A percentile compares a stretch with the other conserved stretches of the same genome.
Evolutionary conservation across 192 early-diverging fungal species (phyloP).

Genomic region (Lobulomyces angularis): DNA sequence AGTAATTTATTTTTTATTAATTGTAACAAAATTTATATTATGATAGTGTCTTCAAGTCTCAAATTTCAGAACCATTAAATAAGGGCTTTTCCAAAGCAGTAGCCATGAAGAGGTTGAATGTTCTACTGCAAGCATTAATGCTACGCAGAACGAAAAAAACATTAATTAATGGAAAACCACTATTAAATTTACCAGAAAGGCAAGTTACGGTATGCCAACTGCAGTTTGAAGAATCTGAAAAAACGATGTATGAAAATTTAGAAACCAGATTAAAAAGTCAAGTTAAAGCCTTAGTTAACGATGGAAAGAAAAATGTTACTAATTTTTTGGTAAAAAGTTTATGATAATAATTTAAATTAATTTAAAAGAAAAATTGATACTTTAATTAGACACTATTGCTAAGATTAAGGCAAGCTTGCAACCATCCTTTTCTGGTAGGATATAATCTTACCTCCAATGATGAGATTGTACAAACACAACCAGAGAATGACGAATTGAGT

Average conservation of each 20-base stretch:
- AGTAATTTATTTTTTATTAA: no score
- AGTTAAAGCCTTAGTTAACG: no score
- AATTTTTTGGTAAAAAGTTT: no score
- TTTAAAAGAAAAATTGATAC: slow-evolving; percentile 19
- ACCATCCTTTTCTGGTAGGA: slow-evolving; percentile 21
- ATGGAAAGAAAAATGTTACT: no score
- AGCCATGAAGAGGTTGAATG: slow-evolving; percentile 43
- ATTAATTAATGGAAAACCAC: slow-evolving; percentile 46
- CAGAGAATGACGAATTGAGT: not conserved
- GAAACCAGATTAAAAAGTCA: slow-evolving; percentile 10
- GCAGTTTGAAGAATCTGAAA: slow-evolving; percentile 50
- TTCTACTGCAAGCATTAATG: slow-evolving; percentile 41
- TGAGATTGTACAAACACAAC: not conserved
- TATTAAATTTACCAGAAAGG: slow-evolving; percentile 47
- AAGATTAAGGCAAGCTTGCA: slow-evolving; percentile 20
- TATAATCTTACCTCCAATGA: slow-evolving; percentile 9
- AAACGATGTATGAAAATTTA: slow-evolving; percentile 26
- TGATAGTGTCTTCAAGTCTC: slow-evolving; percentile 28
- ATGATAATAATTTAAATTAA: no score
- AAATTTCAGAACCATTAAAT: slow-evolving; percentile 33
- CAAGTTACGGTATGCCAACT: slow-evolving; percentile 32
- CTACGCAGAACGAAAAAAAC: slow-evolving; percentile 59
- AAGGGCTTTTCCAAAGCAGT: slow-evolving; percentile 9
- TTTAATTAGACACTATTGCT: slow-evolving; percentile 25
- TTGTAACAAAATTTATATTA: no score